These are phyloP conservation scores for Camellia lanceoleosa DNA, from an alignment of 148 eudicot species.

Conservation along the genomic window DNA sequence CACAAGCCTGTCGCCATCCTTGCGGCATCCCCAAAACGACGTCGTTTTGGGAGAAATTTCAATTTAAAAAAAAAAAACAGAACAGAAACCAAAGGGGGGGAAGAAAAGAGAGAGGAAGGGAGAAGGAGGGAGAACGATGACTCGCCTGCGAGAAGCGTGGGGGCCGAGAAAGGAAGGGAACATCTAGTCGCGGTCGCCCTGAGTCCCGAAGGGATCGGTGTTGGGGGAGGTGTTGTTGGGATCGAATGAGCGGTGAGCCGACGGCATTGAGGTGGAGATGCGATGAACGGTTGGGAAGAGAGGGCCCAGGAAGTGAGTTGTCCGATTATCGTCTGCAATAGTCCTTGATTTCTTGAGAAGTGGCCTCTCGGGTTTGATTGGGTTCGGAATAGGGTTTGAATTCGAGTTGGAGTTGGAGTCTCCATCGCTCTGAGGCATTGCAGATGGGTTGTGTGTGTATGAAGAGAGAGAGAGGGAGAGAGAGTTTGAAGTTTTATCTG, in stretches of 20 bases:
- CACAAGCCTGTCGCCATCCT: no score
- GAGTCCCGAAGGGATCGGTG: not conserved
- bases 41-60: no score
- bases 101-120: no score
- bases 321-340: conserved; percentile 14
- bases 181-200: conserved; percentile 45
- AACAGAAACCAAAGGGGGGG: no score
- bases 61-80: no score
- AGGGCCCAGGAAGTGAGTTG: conserved; percentile 39
- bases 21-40: no score
- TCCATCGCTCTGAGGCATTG: conserved; percentile 16
- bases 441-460: not conserved
- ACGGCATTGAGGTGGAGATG: conserved; percentile 22
- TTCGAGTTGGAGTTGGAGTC: conserved; percentile 4
- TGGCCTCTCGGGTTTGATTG: conserved; percentile 22
- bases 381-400: conserved; percentile 1
- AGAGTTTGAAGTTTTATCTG: no score
- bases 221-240: conserved; percentile 5
- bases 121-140: not conserved
- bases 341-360: conserved; percentile 44
- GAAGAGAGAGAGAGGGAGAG: not conserved
- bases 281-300: conserved; percentile 45
- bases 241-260: conserved; percentile 15
- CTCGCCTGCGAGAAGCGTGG: conserved; percentile 34
- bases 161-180: conserved; percentile 55